These are phyloP conservation scores for Ganoderma leucocontextum DNA, from an alignment of 1,284 basidiomycete genomes.

Conservation along the genomic window DNA sequence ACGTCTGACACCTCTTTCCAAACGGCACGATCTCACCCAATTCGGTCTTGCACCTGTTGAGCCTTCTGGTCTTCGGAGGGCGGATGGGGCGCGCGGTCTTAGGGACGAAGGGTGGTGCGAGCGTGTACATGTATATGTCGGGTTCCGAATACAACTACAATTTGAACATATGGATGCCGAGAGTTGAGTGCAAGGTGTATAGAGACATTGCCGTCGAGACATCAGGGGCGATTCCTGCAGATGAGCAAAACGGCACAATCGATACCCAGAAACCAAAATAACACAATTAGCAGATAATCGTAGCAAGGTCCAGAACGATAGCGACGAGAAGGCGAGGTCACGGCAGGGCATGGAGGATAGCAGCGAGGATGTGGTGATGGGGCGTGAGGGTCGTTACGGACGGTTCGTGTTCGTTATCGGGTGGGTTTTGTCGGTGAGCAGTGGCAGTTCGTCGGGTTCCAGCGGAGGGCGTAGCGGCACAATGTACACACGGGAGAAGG, in stretches of 20 bases:
- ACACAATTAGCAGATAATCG: conserved; percentile 24
- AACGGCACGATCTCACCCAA: background rate
- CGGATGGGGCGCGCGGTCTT: too few species aligned
- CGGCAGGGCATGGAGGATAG: background rate
- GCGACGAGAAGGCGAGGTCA: conserved; percentile 3
- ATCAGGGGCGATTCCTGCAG: conserved; percentile 2
- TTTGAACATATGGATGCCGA: background rate
- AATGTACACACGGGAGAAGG: background rate
- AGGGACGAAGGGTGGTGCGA: background rate
- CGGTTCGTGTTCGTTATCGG: background rate
- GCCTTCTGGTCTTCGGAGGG: background rate
- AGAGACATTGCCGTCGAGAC: background rate
- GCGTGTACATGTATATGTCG: background rate
- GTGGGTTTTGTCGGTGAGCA: conserved; percentile 2
- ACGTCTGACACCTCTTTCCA: background rate
- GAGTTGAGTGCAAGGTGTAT: background rate
- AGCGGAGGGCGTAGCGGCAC: background rate
- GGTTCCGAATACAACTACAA: background rate
- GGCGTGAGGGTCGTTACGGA: conserved; percentile 1
- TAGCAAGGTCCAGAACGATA: conserved; percentile 17
- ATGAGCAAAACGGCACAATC: background rate
- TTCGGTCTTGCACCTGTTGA: background rate
- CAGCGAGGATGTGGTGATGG: background rate
- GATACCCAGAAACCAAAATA: background rate
- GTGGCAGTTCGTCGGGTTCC: background rate